Base-by-base conservation (phyloP, 208 protist species). In the Acanthamoeba culbertsoni region DNA sequence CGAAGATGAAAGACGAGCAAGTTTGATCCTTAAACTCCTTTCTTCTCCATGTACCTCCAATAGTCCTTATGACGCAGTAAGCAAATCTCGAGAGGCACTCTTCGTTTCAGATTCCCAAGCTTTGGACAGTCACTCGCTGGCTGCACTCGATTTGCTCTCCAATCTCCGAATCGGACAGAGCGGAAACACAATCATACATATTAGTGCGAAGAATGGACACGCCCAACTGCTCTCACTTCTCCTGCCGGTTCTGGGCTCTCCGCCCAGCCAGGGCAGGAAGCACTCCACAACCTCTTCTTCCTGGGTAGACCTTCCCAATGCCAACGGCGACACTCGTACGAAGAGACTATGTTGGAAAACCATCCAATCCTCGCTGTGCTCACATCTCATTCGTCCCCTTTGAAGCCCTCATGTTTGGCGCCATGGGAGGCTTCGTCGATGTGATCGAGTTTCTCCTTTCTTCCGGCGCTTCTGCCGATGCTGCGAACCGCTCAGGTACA, bases 301-400 rank as follows among this genome's bases (percentile, higher is more conserved):
- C n/a, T n/a, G n/a, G n/a, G 62, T 33, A 14, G 31, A 71, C 8
- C 31, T 71, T 18, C 40, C 71, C 33, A 79, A 79, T 42, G 40
- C 23, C 71, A 79, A 79, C 71, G 71, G 71, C 23, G 71, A 79
- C 42, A 79, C 71, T 28, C 71, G 71, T 79, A 51, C 71, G 40
- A 28, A 1, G 28, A n/a, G n/a, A n/a, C n/a, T n/a, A n/a, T n/a
- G n/a, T n/a, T n/a, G n/a, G n/a, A n/a, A n/a, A n/a, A n/a, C n/a
- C n/a, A n/a, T 59, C 16, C 51, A 59, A 23, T 35, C 23, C 35
- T 23, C 35, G 6, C 23, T 75, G 20, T 75, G 14, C 7, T 68
- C 1, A 16, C 28, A 2, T 18, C 68, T 2, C 0, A 40, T 18
- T 75, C 37, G 65, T 42, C 37, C 3, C 18, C 6, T 35, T 75